phyloP scores from a whole-genome alignment of 768 basidiomycete species.

The Psilocybe tampanensis region DNA sequence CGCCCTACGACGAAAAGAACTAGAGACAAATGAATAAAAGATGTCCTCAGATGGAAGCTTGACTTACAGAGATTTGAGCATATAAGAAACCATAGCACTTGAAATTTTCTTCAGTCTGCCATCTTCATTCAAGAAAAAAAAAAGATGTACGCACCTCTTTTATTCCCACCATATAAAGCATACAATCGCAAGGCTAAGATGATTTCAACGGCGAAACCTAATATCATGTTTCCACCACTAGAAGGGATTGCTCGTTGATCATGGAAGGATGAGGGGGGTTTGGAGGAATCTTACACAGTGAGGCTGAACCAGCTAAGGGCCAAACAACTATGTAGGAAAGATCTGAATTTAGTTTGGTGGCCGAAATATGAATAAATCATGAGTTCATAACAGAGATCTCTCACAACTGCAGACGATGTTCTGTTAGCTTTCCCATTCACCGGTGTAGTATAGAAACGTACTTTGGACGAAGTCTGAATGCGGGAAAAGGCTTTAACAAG shows the following conservation, averaged over 20 bases:
- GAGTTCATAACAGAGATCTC: too few relatives aligned
- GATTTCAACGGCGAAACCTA: background rate
- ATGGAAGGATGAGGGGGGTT: background rate
- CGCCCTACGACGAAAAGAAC: background rate
- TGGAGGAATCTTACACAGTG: background rate
- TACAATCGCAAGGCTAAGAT: background rate
- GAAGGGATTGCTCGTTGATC: background rate
- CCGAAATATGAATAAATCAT: too few relatives aligned
- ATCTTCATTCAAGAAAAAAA: background rate
- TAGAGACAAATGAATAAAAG: background rate
- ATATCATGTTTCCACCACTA: background rate
- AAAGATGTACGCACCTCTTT: background rate
- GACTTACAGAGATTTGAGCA: background rate
- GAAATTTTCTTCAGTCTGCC: background rate
- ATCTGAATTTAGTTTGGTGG: too few relatives aligned
- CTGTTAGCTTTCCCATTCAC: too few relatives aligned
- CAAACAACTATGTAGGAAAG: too few relatives aligned
- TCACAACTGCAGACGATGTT: too few relatives aligned
- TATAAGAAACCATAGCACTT: slow-evolving; percentile 2
- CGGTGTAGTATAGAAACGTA: too few relatives aligned
- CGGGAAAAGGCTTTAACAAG: too few relatives aligned
- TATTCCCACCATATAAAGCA: slow-evolving; percentile 2
- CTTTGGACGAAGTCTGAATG: too few relatives aligned
- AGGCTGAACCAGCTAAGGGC: background rate
- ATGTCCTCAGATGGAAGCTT: background rate